Base-by-base conservation (phyloP, 805 yeast species). In the Kuraishia ogatae region DNA sequence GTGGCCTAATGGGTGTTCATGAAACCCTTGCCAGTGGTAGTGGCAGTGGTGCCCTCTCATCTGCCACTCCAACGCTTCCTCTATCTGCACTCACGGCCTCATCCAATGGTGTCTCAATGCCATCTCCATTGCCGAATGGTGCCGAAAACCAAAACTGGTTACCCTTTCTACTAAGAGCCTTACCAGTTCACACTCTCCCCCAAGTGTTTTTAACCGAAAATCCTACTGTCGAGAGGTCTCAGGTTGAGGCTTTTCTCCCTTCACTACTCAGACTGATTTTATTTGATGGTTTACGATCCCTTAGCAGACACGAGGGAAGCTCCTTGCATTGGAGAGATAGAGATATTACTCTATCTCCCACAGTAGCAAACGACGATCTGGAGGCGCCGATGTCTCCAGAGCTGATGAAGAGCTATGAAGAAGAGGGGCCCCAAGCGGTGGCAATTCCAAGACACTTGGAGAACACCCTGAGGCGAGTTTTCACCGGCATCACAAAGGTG, bases 111-210 rank as follows among this genome's bases (percentile, higher is more conserved):
- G n/a, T 11, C 17, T 35, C 43, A 8, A 35, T 35, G 43, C 43
- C 43, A 43, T 11, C 50, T 51, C 48, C 29, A 59, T 60, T 3
- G 64, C 64, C 39, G 17, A 35, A 8, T 8, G 43, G 43, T 3
- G 43, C 43, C 6, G 72, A 69, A 48, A 68, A 66, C 48, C 77
- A 88, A 5, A 86, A 84, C 59, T 84, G 84, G 68, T 66, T 87
- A 39, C 92, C 91, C 1, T 81, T 87, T 67, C 73, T 87, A 11
- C 66, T 87, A 26, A 70, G 92, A 56, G 80, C 84, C 48, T 79
- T 85, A 56, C 84, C 89, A 20, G 72, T 84, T 0, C 72, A 77
- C 50, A 78, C 87, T 0, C 81, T 87, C 11, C 93, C 96, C 0
- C 71, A 74, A 17, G 61, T 65, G 15, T 82, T 83, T 58, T 67